Base-by-base conservation (phyloP, 2,329 filamentous ascomycete genomes). In the Aspergillus phoenicis region DNA sequence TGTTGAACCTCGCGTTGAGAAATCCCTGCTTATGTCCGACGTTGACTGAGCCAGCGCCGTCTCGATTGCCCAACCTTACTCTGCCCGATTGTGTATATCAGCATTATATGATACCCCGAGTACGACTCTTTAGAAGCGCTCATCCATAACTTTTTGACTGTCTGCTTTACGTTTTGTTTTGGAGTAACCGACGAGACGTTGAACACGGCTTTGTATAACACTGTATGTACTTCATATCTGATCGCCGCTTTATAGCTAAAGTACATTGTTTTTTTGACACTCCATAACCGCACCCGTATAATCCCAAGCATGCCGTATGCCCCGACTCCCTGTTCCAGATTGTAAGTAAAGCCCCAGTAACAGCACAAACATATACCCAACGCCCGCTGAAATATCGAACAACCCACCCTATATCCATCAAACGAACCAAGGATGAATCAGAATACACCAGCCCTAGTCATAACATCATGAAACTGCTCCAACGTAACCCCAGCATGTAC, bases 391-490 rank as follows among this genome's bases (percentile, higher is more conserved):
- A 53, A 8, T 52, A 53, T 30, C 47, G 49, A 15, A 22, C 24
- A 52, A 48, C 26, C 22, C 22, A 24, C 33, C 8, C 15, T 41
- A 11, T 24, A 36, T 52, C 45, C 52, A 39, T 10, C 28, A 39
- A 33, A 41, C 39, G 51, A 41, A 36, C 89, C 75, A 36, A 15
- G 4, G 4, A 36, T 5, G 5, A 13, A 36, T 62, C 87, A 87
- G 84, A 94, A 94, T 39, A 93, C 88, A 1, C 93, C 93, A 5
- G 93, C 93, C 69, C 90, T 83, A 66, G 83, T 85, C 92, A 97
- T 94, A 5, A 97, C 91, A 58, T 86, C 86, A 77, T 93, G 89
- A 78, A 97, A 97, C 71, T 97, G 91, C 56, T 90, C 88, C 71
- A 88, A 81, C 43, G 82, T 86, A 8, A 96, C 94, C 7, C 90